Evolutionary conservation across 179 eudicot genomes (phyloP), one percentile per base, ranked within the genome.

Genomic region (Silene coronaria): DNA sequence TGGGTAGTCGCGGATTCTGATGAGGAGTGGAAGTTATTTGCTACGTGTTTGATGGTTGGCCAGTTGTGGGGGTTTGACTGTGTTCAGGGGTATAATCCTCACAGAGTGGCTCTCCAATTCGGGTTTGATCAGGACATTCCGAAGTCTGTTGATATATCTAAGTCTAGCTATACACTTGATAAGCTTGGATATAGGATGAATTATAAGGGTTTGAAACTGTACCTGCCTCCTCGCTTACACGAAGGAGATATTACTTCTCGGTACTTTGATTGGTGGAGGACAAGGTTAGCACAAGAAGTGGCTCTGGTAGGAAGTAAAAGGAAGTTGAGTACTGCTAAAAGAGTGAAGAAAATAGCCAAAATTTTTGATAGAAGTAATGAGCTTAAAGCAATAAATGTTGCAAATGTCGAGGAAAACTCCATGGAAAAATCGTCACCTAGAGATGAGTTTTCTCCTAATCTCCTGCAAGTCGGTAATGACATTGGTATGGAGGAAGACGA

Each of bases 41-140:
- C 57, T 38, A 42, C 6, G 28, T 68, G 55, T 5, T 38, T 68
- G 32, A 68, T 38, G 72, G 72, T 22, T 42, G 45, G 58, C 45
- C 17, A 68, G 23, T 68, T 68, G 72, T 32, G 2, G 2, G 57
- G 72, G 28, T 11, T 45, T 30, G 17, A 45, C 62, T 79, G 82
- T 60, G 51, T 53, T n/a, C 80, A 81, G 71, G 51, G 58, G 4
- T 86, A 86, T 75, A 23, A 12, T 12, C 89, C 87, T 22, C 86
- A 86, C 38, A 58, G 88, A 0, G 87, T 82, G 7, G 79, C 82
- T 1, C 78, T 81, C 76, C 87, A 82, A 51, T 84, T 88, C 45
- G 87, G 88, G 3, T 27, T 74, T 59, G 85, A 82, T 78, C 86
- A 84, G 60, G 87, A 83, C 70, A 48, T 84, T 71, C 88, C 82